These are phyloP conservation scores for Rhododendron molle DNA, from an alignment of 148 eudicot genomes.

Conservation along the genomic window DNA sequence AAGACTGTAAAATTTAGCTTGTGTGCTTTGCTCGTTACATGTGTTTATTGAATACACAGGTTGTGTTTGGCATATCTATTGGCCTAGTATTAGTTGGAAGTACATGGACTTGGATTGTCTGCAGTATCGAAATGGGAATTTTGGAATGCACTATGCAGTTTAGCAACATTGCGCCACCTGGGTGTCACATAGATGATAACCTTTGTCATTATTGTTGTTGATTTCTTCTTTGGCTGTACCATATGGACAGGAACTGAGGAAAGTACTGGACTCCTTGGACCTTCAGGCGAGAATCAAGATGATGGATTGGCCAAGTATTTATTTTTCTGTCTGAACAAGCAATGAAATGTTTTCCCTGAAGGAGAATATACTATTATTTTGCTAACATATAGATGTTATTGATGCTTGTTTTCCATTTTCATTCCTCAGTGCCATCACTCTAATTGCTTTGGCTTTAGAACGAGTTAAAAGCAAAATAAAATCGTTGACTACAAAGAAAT, in stretches of 20 bases:
- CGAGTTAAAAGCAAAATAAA: conserved; percentile 65
- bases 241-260: conserved; percentile 39
- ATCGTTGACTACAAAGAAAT: conserved; percentile 52
- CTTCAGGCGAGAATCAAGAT: conserved; percentile 41
- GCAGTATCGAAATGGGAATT: not conserved
- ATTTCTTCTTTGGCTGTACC: conserved; percentile 6
- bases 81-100: not conserved
- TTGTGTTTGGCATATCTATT: not conserved
- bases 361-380: not conserved
- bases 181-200: not conserved
- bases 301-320: conserved; percentile 59
- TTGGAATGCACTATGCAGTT: not conserved
- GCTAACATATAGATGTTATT: not conserved
- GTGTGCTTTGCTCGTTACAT: not conserved
- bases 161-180: not conserved
- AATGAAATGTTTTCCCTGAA: not conserved
- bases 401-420: conserved; percentile 20
- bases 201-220: not conserved
- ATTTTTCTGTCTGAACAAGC: conserved; percentile 14
- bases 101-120: not conserved
- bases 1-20: not conserved
- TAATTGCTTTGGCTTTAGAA: conserved; percentile 59
- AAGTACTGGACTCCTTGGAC: conserved; percentile 23
- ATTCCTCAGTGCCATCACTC: conserved; percentile 54
- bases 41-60: not conserved